A percentile compares a stretch with the other conserved stretches of the same genome.
Conservation (phyloP, 352 stramenopile genomes). For the Globisporangium uncinulatum region DNA sequence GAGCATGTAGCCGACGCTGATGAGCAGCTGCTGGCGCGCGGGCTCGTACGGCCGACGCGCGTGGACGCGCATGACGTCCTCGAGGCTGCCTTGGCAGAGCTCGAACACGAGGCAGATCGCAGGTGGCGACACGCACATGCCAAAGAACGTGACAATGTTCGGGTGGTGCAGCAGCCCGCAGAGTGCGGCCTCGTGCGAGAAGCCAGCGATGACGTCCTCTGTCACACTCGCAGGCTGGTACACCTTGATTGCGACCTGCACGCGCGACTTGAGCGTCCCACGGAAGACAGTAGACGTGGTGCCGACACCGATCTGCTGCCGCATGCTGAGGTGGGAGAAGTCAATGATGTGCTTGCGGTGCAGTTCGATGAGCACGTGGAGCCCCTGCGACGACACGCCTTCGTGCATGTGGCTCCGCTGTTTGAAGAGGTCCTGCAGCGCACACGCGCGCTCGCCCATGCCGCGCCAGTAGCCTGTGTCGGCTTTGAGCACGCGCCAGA, state of each 20-base stretch:
- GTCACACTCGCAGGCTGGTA: constrained; percentile 30
- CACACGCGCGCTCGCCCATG: constrained; percentile 23
- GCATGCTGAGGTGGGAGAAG: constrained; percentile 30
- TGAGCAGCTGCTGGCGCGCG: constrained; percentile 34
- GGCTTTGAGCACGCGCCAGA: constrained; percentile 38
- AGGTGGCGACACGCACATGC: constrained; percentile 51
- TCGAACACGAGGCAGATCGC: constrained; percentile 61
- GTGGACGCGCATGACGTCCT: constrained; percentile 25
- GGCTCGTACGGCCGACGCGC: constrained; percentile 12
- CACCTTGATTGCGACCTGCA: constrained; percentile 35
- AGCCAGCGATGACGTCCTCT: constrained; percentile 25
- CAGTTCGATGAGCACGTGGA: constrained; percentile 48
- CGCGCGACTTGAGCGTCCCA: constrained; percentile 17
- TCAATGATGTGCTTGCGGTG: constrained; percentile 50
- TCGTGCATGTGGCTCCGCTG: constrained; percentile 23
- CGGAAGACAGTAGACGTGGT: constrained; percentile 25
- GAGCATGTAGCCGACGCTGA: constrained; percentile 51
- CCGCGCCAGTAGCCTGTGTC: constrained; percentile 48
- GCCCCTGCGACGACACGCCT: constrained; percentile 26
- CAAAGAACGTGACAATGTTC: constrained; percentile 54
- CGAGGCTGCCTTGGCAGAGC: constrained; percentile 48
- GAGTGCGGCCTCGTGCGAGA: constrained; percentile 34
- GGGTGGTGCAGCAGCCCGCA: constrained; percentile 47
- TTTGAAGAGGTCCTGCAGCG: constrained; percentile 25
- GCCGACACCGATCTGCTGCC: constrained; percentile 23